Evolutionary conservation across 2,329 filamentous ascomycete species (phyloP), one percentile per base, ranked within the genome.

Genomic region (Cryoendolithus antarcticus): DNA sequence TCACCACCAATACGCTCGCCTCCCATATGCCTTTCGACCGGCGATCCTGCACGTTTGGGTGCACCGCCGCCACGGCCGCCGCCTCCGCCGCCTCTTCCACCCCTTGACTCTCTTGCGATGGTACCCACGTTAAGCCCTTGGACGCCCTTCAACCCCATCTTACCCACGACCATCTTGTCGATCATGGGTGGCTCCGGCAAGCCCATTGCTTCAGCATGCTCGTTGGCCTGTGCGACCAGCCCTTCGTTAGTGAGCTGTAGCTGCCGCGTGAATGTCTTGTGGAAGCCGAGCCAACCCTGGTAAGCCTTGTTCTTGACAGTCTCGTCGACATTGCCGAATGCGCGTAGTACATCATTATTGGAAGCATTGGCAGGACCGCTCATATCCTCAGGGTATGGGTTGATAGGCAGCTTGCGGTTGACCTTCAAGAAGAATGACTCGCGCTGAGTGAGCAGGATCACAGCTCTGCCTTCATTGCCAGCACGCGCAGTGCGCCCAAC

Each of bases 401-500:
- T 54, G 49, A 73, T 72, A 11, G 67, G 68, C 11, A 74, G 53
- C 27, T 63, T 60, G 43, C 55, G 67, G 52, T 72, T 72, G 40
- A 57, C 55, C 29, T 57, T 59, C 15, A 68, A 52, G 53, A 73
- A 74, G 58, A 69, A 74, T 5, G 62, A 61, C 46, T 75, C 71
- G 38, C 61, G 60, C 44, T 70, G 49, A 7, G 67, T 71, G 32
- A 75, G 61, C 10, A 75, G 48, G 38, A 74, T 67, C 40, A 74
- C 61, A 9, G 71, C 71, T 30, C 70, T 66, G 8, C 71, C 71
- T 35, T 71, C 66, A 21, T 91, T 85, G 7, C 88, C 89, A 2
- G 88, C 91, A 46, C 91, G 77, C 2, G 85, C 91, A 6, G 91
- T 98, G 29, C 91, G 78, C 19, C 91, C 91, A 52, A 98, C 93